Conservation (phyloP, 2,329 filamentous ascomycete genomes). For the Pseudocercospora cruenta region DNA sequence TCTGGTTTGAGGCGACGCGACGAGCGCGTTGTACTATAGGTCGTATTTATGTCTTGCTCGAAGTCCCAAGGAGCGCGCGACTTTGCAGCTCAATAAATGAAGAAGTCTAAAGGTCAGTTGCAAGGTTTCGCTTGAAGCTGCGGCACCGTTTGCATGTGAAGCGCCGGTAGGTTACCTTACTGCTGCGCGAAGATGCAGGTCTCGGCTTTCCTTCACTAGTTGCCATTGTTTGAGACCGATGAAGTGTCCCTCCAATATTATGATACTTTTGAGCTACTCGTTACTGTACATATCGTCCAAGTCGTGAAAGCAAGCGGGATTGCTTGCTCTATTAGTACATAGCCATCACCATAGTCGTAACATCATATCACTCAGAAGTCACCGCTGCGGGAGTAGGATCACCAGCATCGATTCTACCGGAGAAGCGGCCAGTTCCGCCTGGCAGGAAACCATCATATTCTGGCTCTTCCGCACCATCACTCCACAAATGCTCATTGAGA, state of each 20-base stretch:
- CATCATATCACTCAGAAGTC: background rate
- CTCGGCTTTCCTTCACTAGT: background rate
- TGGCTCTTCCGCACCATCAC: conserved; percentile 40
- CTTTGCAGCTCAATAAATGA: background rate
- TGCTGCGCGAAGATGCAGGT: background rate
- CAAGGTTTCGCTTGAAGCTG: background rate
- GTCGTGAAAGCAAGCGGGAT: background rate
- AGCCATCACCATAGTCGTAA: background rate
- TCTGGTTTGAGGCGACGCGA: background rate
- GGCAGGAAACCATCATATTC: conserved; percentile 46
- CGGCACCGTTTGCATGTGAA: background rate
- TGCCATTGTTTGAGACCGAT: background rate
- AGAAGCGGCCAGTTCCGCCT: conserved; percentile 49
- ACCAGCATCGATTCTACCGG: conserved; percentile 26
- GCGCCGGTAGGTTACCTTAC: background rate
- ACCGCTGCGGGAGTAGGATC: background rate
- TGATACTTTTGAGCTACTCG: background rate
- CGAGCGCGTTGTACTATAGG: background rate
- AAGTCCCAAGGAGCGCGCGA: no score
- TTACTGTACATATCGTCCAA: background rate
- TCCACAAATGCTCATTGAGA: conserved; percentile 29
- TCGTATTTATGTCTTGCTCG: background rate
- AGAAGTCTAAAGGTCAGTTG: background rate
- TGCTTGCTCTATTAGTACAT: background rate
- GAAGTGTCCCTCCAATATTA: background rate